Conservation (phyloP, 1,284 basidiomycete genomes). For the Exobasidium rhododendri region DNA sequence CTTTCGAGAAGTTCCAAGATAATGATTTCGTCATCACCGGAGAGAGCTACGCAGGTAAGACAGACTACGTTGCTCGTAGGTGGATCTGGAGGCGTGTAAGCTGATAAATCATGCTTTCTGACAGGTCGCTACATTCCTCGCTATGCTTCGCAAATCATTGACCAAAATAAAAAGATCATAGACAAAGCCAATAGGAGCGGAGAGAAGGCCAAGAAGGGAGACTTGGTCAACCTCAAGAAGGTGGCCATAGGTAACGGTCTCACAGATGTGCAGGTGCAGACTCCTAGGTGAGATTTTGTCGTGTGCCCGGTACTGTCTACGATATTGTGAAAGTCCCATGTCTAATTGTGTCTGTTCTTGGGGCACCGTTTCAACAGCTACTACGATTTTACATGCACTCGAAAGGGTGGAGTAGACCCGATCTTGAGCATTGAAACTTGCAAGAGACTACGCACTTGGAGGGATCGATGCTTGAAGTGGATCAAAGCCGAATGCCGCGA, state of each 20-base stretch:
- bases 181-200: constrained; percentile 60
- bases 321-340: too few relatives aligned
- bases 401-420: constrained; percentile 24
- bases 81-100: not conserved
- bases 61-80: not conserved
- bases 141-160: constrained; percentile 74
- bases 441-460: constrained; percentile 21
- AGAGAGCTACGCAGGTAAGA: constrained; percentile 58
- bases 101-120: too few relatives aligned
- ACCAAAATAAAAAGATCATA: constrained; percentile 64
- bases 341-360: too few relatives aligned
- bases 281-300: constrained; percentile 13
- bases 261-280: constrained; percentile 54
- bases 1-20: constrained; percentile 47
- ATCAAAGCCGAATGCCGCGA: constrained; percentile 13
- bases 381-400: constrained; percentile 45
- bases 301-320: too few relatives aligned
- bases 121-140: constrained; percentile 80
- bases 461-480: constrained; percentile 14
- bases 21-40: constrained; percentile 47
- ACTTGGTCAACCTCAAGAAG: constrained; percentile 69
- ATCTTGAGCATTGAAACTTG: constrained; percentile 37
- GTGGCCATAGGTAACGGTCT: constrained; percentile 71
- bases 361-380: constrained; percentile 18
- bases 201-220: constrained; percentile 59